These are phyloP conservation scores for Bruguiera sexangula DNA, from an alignment of 345 rosid species.

Conservation along the genomic window DNA sequence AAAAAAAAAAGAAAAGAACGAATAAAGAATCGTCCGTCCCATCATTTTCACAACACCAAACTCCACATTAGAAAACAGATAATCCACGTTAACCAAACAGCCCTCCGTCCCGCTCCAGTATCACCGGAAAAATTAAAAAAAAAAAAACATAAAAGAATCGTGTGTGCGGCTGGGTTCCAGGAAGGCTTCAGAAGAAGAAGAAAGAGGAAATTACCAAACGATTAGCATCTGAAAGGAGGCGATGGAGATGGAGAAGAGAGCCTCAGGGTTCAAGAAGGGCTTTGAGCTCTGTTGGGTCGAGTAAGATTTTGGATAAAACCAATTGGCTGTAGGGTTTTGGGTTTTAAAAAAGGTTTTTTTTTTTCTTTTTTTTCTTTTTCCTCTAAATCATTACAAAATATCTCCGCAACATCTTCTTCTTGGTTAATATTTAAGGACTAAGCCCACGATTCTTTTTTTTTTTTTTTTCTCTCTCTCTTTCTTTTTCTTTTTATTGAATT, in stretches of 20 bases:
- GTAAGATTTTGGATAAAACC: constrained; percentile 2
- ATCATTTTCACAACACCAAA: too few relatives aligned
- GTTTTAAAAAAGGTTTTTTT: constrained; percentile 14
- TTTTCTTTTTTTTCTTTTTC: not conserved
- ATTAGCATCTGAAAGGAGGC: not conserved
- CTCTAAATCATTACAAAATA: not conserved
- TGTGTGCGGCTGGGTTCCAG: too few relatives aligned
- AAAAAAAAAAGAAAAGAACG: not conserved
- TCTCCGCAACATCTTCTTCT: not conserved
- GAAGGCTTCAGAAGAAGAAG: not conserved
- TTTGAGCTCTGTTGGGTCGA: not conserved
- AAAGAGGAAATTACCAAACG: not conserved
- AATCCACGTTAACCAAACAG: too few relatives aligned
- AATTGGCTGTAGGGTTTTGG: constrained; percentile 30
- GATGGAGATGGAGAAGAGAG: constrained; percentile 7
- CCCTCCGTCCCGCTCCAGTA: too few relatives aligned
- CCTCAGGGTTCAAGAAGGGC: not conserved
- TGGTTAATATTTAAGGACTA: not conserved
- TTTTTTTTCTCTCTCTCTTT: too few relatives aligned
- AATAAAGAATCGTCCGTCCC: too few relatives aligned
- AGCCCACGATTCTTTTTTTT: too few relatives aligned
- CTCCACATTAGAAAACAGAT: too few relatives aligned
- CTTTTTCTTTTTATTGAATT: too few relatives aligned
- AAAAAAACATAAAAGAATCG: too few relatives aligned
- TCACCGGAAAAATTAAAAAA: too few relatives aligned